These are phyloP conservation scores for Scedosporium apiospermum DNA, from an alignment of 2,329 filamentous ascomycete species.

Conservation along the genomic window DNA sequence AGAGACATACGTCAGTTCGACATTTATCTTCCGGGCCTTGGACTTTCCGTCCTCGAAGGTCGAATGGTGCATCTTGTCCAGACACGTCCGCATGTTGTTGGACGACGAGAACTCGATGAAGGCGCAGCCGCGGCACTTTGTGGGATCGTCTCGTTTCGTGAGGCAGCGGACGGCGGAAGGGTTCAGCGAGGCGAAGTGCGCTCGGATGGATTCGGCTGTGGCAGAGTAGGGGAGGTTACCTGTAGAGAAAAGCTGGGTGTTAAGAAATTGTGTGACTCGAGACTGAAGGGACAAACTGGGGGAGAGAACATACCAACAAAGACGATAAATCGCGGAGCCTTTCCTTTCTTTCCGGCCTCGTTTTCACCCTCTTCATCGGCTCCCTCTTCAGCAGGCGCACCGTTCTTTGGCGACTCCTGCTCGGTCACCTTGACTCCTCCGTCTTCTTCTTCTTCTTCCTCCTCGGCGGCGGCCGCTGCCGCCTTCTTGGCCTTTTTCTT, in stretches of 20 bases:
- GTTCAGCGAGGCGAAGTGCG: conserved; percentile 70
- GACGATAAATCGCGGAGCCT: conserved; percentile 58
- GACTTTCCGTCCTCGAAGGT: conserved; percentile 52
- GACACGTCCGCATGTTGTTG: conserved; percentile 84
- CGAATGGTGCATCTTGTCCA: conserved; percentile 84
- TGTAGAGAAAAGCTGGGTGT: conserved; percentile 23
- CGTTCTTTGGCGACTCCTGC: background rate
- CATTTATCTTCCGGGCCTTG: conserved; percentile 69
- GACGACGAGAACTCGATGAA: conserved; percentile 85
- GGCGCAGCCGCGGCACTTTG: conserved; percentile 64
- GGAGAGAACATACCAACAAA: conserved; percentile 54
- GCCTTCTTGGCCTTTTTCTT: conserved; percentile 22
- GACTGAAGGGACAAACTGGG: conserved; percentile 9
- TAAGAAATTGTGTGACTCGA: conserved; percentile 16
- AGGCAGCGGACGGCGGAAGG: conserved; percentile 65
- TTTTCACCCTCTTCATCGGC: conserved; percentile 18
- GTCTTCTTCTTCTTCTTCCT: conserved; percentile 14
- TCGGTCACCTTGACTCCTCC: conserved; percentile 14
- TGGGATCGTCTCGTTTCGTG: conserved; percentile 52
- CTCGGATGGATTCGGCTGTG: conserved; percentile 56
- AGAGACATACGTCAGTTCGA: conserved; percentile 69
- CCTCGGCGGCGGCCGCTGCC: conserved; percentile 9
- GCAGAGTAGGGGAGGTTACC: conserved; percentile 86
- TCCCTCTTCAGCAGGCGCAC: conserved; percentile 12
- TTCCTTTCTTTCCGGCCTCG: conserved; percentile 12